phyloP scores from a whole-genome alignment of 2,329 filamentous ascomycete genomes.

The Microdochium nivale region DNA sequence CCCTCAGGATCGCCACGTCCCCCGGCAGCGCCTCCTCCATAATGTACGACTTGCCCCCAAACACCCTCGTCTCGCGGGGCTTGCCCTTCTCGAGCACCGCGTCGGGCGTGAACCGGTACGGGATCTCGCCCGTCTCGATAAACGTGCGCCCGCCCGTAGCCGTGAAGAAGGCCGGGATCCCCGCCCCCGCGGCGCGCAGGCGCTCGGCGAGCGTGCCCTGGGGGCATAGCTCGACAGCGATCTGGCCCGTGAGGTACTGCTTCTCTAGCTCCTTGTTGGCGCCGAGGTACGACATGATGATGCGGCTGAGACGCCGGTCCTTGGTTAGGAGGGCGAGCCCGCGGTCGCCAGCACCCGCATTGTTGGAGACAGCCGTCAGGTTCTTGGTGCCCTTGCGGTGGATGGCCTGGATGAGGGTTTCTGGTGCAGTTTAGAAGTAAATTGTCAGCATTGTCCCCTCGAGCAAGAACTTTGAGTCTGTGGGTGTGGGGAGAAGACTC shows the following conservation, averaged over 20 bases:
- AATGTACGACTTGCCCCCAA: conserved; percentile 63
- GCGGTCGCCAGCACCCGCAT: conserved; percentile 62
- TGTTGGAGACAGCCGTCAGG: conserved; percentile 73
- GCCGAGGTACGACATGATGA: conserved; percentile 69
- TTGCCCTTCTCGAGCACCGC: conserved; percentile 55
- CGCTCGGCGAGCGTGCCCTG: conserved; percentile 69
- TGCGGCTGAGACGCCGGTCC: conserved; percentile 60
- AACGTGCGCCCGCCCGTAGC: conserved; percentile 64
- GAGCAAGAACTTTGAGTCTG: too few species aligned
- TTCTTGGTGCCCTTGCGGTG: conserved; percentile 49
- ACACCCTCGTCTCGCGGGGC: conserved; percentile 62
- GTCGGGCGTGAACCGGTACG: conserved; percentile 49
- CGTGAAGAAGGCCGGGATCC: conserved; percentile 75
- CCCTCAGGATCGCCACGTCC: conserved; percentile 69
- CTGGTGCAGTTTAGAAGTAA: conserved; percentile 22
- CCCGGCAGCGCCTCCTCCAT: conserved; percentile 71
- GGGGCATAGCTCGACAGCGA: conserved; percentile 68
- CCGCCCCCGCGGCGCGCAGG: conserved; percentile 63
- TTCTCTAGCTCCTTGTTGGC: conserved; percentile 70
- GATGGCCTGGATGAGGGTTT: conserved; percentile 65
- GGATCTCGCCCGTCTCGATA: conserved; percentile 60
- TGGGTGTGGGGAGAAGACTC: too few species aligned
- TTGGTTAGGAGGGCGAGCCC: conserved; percentile 62
- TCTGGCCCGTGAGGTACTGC: conserved; percentile 65
- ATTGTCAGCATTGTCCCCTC: not conserved